Evolutionary conservation across 2,329 filamentous ascomycete species (phyloP).

Genomic region (Setomelanomma holmii): DNA sequence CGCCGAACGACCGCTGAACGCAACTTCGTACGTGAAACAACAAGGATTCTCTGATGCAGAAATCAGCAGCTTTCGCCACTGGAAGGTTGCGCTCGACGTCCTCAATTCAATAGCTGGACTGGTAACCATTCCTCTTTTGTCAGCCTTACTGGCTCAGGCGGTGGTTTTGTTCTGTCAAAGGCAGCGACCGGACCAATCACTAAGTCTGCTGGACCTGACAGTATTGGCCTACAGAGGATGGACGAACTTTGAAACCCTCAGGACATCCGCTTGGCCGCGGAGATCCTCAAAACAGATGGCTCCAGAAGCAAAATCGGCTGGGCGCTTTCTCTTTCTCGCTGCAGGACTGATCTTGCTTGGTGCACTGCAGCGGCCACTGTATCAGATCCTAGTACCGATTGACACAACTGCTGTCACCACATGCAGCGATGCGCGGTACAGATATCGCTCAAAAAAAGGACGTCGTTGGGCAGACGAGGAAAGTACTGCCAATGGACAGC

Average conservation of each 20-base stretch:
- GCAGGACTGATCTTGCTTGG: not conserved
- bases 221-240: slow-evolving; percentile 3
- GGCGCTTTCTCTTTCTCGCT: slow-evolving; percentile 1
- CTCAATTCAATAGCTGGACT: slow-evolving; percentile 11
- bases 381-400: slow-evolving; percentile 4
- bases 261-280: not conserved
- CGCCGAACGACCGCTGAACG: slow-evolving; percentile 1
- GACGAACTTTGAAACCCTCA: not conserved
- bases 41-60: slow-evolving; percentile 1
- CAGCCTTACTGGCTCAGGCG: slow-evolving; percentile 4
- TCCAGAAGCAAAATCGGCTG: not conserved
- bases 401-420: not conserved
- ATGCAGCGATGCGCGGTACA: not conserved
- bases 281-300: not conserved
- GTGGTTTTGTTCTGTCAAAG: slow-evolving; percentile 7
- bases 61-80: not conserved
- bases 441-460: not conserved
- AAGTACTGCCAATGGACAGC: not conserved
- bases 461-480: not conserved
- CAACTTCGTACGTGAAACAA: slow-evolving; percentile 3
- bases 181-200: not conserved
- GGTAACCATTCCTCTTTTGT: slow-evolving; percentile 7
- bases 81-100: slow-evolving; percentile 6
- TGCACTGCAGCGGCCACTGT: slow-evolving; percentile 8
- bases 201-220: slow-evolving; percentile 2